phyloP scores from a whole-genome alignment of 257 asterid species.

The Apocynum venetum region DNA sequence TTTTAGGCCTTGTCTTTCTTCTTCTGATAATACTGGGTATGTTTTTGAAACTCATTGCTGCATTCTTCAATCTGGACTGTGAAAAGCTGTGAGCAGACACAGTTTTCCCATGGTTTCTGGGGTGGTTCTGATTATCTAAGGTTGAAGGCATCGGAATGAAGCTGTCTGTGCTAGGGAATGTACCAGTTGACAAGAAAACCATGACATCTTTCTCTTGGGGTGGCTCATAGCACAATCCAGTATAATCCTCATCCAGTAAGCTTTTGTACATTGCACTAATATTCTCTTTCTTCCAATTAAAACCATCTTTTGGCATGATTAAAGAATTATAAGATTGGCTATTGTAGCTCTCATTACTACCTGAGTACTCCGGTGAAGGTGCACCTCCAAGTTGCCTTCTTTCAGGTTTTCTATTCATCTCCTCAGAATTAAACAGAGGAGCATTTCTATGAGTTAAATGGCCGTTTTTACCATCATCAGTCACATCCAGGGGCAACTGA shows the following conservation, averaged over 20 bases:
- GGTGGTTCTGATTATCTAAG: neutral
- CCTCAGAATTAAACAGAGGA: neutral
- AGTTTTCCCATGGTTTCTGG: slow-evolving; percentile 2
- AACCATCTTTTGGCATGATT: neutral
- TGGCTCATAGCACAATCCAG: slow-evolving; percentile 40
- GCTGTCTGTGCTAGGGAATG: slow-evolving; percentile 27
- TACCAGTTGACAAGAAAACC: slow-evolving; percentile 24
- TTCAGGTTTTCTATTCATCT: neutral
- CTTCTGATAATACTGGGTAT: slow-evolving; percentile 40
- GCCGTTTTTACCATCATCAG: neutral
- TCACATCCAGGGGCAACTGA: neutral
- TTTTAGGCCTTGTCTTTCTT: slow-evolving; percentile 15
- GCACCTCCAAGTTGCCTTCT: neutral
- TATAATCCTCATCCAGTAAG: slow-evolving; percentile 2
- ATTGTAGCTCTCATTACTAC: neutral
- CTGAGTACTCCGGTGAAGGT: neutral
- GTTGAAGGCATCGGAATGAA: slow-evolving; percentile 16
- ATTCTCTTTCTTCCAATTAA: neutral
- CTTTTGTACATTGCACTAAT: neutral
- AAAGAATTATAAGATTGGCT: neutral
- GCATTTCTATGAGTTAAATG: neutral
- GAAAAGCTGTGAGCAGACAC: slow-evolving; percentile 16
- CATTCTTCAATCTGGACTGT: slow-evolving; percentile 22
- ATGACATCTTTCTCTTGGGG: slow-evolving; percentile 17
- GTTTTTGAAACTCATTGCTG: slow-evolving; percentile 30